Base-by-base conservation (phyloP, 2,329 filamentous ascomycete genomes). In the Myriosclerotinia duriaeana region DNA sequence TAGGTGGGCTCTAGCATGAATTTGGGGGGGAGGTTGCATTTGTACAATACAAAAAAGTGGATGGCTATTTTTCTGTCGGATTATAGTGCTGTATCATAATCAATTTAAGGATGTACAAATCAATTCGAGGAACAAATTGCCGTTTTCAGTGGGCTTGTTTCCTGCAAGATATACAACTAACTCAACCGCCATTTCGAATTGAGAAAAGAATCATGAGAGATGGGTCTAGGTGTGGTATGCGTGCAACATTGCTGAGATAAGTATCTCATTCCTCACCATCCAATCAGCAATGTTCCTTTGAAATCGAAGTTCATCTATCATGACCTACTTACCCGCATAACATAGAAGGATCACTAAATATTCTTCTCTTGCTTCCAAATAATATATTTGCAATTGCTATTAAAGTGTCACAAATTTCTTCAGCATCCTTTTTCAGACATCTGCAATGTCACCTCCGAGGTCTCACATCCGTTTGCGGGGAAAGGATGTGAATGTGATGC, bases 21-120 rank as follows among this genome's bases (percentile, higher is more conserved):
- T 30, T 30, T 34, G 54, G 30, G 34, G 15, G 17, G 9, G 15
- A 14, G 48, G 65, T 52, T 26, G 6, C 54, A 60, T 60, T 48
- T 67, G 66, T 67, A 67, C 34, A 61, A 60, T 61, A 67, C 42
- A 59, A 65, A 61, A 26, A 38, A 44, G 30, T 50, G 40, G n/a
- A 56, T 64, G 30, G 30, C 62, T 22, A 56, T 50, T 56, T 48
- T 7, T 22, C 22, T n/a, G n/a, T 48, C 53, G 5, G n/a, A 26
- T 40, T 20, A 56, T 56, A 64, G 26, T 40, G 30, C 40, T 56
- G 62, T 46, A 56, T 56, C 52, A 44, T 48, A 56, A 56, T 50
- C 26, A 22, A 56, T n/a, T 56, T 48, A 36, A 34, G 62, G 26
- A 56, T 64, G 38, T 64, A 64, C 62, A 64, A 64, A 40, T 34